Evolutionary conservation across 768 basidiomycete species (phyloP), one percentile per base, ranked within the genome.

Genomic region (Pilatotrama ljubarskyi): DNA sequence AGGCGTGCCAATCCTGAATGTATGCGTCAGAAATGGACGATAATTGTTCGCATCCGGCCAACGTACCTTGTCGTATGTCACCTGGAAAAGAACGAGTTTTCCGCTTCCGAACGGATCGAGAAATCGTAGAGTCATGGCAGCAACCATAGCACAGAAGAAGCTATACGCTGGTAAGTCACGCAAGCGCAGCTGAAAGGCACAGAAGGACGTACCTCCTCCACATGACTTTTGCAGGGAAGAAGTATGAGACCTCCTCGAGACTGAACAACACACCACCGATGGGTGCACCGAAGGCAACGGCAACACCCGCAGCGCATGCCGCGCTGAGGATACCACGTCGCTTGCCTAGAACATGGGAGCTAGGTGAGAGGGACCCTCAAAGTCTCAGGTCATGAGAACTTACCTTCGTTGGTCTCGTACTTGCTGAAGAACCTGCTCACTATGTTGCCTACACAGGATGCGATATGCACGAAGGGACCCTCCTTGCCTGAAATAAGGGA

Each of bases 91-190:
- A 0, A 97, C 95, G 20, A 98, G 79, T 71, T 97, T 97, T 22
- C 94, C 94, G 5, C 93, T 96, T 14, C 93, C 91, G 68, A 98
- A 98, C 0, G 97, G 97, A 72, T 99, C 91, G 36, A 98, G 85
- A 60, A 95, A 89, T 75, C 87, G 83, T 44, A 99, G 78, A 0
- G 96, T 96, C 66, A 98, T 89, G 0, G 96, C 96, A 2, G 97
- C 97, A 64, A 98, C 92, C 82, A 98, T 87, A 1, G 97, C 97
- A 70, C 97, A 98, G 73, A 99, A 95, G 76, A 99, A 99, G 68
- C 93, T 96, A 70, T 15, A 69, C 54, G 58, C 69, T n/a, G 58
- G 41, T 38, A 17, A 49, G 20, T 75, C 77, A 67, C 76, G 77
- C 22, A 69, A 18, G 24, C 3, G 42, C 55, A n/a, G 47, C 4